A percentile compares a stretch with the other conserved stretches of the same genome.
phyloP scores from a whole-genome alignment of 257 asterid species.

The Agastache rugosa region DNA sequence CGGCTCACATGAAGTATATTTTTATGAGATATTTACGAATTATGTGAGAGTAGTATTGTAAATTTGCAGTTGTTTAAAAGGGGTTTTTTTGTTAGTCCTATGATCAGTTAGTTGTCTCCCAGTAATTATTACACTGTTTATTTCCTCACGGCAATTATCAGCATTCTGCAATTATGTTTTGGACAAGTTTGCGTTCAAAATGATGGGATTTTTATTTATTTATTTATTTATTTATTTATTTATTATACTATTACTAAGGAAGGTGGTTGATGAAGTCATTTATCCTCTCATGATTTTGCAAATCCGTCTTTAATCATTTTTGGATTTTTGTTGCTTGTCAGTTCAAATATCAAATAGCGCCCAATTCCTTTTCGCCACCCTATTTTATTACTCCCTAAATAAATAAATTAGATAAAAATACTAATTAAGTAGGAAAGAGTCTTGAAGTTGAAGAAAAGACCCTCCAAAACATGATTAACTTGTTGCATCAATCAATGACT shows the following conservation, averaged over 20 bases:
- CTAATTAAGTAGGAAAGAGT: neutral
- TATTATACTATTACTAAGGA: neutral
- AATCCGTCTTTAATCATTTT: slow-evolving; percentile 5
- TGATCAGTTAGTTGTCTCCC: slow-evolving; percentile 36
- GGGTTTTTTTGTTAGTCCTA: slow-evolving; percentile 34
- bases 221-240: neutral
- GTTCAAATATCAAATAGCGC: slow-evolving; percentile 5
- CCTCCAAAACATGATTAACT: slow-evolving; percentile 23
- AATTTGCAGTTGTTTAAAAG: neutral
- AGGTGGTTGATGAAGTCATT: slow-evolving; percentile 18
- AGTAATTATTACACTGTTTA: slow-evolving; percentile 9
- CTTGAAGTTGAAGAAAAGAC: slow-evolving; percentile 41
- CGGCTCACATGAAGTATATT: too few species aligned
- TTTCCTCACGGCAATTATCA: neutral
- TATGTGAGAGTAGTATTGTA: too few species aligned
- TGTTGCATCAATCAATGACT: slow-evolving; percentile 29
- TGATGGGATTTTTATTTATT: neutral
- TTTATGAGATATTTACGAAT: too few species aligned
- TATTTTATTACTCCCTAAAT: neutral
- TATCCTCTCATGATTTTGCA: slow-evolving; percentile 32
- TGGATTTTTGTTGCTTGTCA: slow-evolving; percentile 18
- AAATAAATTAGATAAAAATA: neutral
- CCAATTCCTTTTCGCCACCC: neutral
- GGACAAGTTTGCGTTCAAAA: slow-evolving; percentile 24
- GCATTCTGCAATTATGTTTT: slow-evolving; percentile 6